These are phyloP conservation scores for Kwoniella bestiolae DNA, from an alignment of 768 basidiomycete genomes.

Conservation along the genomic window DNA sequence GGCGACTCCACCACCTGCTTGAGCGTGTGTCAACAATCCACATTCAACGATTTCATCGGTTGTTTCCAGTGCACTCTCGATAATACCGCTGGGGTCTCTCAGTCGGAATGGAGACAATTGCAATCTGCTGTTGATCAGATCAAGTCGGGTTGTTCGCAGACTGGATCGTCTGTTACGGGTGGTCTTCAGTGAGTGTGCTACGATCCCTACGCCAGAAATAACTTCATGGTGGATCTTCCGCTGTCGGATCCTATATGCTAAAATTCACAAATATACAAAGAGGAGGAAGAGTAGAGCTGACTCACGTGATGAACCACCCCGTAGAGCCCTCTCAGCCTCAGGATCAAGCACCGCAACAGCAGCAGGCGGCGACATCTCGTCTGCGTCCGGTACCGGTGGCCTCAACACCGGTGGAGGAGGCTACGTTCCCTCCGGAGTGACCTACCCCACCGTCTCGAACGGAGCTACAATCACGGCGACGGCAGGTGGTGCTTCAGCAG, in stretches of 20 bases:
- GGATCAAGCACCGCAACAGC: not conserved
- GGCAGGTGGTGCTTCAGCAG: not conserved
- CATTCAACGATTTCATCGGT: constrained; percentile 21
- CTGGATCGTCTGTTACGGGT: constrained; percentile 22
- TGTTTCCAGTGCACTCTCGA: constrained; percentile 22
- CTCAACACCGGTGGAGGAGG: too few relatives aligned
- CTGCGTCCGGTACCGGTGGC: not conserved
- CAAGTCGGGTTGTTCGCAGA: constrained; percentile 19
- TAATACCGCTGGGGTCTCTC: constrained; percentile 14
- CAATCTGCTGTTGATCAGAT: constrained; percentile 22
- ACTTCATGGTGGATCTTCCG: not conserved
- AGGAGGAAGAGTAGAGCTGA: too few relatives aligned
- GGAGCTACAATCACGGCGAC: not conserved
- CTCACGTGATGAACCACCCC: too few relatives aligned
- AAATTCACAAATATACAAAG: too few relatives aligned
- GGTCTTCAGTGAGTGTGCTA: constrained; percentile 16
- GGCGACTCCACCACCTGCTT: constrained; percentile 15
- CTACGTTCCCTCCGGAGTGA: too few relatives aligned
- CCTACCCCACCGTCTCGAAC: too few relatives aligned
- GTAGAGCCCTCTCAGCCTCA: constrained; percentile 10
- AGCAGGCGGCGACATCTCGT: constrained; percentile 4
- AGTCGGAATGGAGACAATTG: constrained; percentile 14
- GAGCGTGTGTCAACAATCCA: constrained; percentile 17
- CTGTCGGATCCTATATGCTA: too few relatives aligned
- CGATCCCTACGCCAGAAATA: not conserved